phyloP scores from a whole-genome alignment of 2,329 filamentous ascomycete genomes.

The Exophiala alcalophila region DNA sequence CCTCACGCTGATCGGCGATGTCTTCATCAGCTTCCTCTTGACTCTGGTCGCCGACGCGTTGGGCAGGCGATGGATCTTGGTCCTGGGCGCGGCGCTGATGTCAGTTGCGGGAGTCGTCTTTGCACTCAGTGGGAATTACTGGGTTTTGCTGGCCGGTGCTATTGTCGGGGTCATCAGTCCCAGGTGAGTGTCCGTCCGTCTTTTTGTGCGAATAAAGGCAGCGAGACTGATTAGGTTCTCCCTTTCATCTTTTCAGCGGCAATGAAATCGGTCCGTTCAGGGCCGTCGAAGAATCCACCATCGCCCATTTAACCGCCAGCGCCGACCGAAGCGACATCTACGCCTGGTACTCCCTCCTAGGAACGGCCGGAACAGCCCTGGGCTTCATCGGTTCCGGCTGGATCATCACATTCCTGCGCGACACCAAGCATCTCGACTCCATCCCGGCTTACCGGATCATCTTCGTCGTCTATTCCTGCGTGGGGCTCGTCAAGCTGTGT shows the following conservation, averaged over 20 bases:
- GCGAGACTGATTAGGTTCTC: not conserved
- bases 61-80: conserved; percentile 54
- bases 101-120: conserved; percentile 55
- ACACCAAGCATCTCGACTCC: conserved; percentile 47
- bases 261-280: conserved; percentile 64
- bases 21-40: conserved; percentile 56
- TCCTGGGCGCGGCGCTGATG: conserved; percentile 57
- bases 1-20: conserved; percentile 60
- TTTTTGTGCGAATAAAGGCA: not conserved
- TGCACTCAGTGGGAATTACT: conserved; percentile 52
- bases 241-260: conserved; percentile 41
- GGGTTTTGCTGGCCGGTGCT: conserved; percentile 56
- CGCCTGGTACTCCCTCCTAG: conserved; percentile 46
- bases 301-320: conserved; percentile 31
- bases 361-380: conserved; percentile 53
- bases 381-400: conserved; percentile 54
- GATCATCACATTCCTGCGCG: conserved; percentile 49
- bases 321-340: conserved; percentile 24
- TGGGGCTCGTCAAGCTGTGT: conserved; percentile 52
- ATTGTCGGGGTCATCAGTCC: conserved; percentile 60
- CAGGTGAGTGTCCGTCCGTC: conserved; percentile 36
- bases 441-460: conserved; percentile 54
- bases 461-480: conserved; percentile 56
- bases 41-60: conserved; percentile 59
- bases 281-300: conserved; percentile 56